Conservation (phyloP, 805 yeast genomes). For the Candida methanosorbosa region DNA sequence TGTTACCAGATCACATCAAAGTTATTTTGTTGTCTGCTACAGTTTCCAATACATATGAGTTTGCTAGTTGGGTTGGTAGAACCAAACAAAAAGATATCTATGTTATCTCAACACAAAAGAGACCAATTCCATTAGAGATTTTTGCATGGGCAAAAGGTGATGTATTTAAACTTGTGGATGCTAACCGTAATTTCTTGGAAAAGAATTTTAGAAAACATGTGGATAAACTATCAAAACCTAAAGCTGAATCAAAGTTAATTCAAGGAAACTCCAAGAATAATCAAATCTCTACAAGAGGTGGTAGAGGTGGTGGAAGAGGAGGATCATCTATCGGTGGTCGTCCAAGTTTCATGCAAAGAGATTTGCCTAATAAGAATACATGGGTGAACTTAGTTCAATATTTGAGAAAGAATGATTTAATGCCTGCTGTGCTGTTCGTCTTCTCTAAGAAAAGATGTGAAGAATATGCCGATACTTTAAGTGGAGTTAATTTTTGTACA, state of each 20-base stretch:
- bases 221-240: constrained; percentile 38
- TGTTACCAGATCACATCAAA: constrained; percentile 95
- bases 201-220: constrained; percentile 54
- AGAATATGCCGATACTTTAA: constrained; percentile 76
- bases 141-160: constrained; percentile 75
- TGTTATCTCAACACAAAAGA: constrained; percentile 90
- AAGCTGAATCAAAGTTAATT: constrained; percentile 26
- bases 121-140: constrained; percentile 94
- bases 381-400: constrained; percentile 70
- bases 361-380: constrained; percentile 71
- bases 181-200: constrained; percentile 61
- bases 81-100: constrained; percentile 94
- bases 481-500: constrained; percentile 68
- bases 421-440: constrained; percentile 91
- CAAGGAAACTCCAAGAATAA: constrained; percentile 17
- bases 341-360: constrained; percentile 35
- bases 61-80: constrained; percentile 98
- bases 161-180: constrained; percentile 64
- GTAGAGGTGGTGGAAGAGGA: constrained; percentile 17
- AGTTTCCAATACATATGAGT: constrained; percentile 96
- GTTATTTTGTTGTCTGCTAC: constrained; percentile 90
- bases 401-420: constrained; percentile 55
- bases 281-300: constrained; percentile 15
- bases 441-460: constrained; percentile 92
- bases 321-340: constrained; percentile 15